A percentile compares a stretch with the other conserved stretches of the same genome.
Conservation (phyloP, 2,329 filamentous ascomycete genomes). For the Clonostachys sp. region DNA sequence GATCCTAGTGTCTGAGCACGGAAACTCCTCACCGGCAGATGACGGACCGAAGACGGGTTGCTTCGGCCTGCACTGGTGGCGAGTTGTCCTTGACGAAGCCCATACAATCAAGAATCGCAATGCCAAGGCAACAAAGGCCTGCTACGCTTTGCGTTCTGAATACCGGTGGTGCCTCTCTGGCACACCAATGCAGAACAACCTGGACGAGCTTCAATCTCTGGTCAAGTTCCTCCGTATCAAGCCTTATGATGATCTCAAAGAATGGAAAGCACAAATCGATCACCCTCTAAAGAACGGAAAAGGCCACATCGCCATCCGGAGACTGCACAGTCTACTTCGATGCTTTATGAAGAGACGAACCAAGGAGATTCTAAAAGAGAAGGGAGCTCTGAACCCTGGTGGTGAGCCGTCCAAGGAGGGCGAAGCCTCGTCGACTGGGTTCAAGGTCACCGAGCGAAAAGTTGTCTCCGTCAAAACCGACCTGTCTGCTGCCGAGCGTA, state of each 20-base stretch:
- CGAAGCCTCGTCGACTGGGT: constrained; percentile 55
- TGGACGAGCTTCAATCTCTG: constrained; percentile 91
- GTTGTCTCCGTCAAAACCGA: constrained; percentile 75
- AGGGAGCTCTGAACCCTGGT: constrained; percentile 74
- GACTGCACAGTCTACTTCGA: constrained; percentile 78
- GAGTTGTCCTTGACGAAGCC: constrained; percentile 91
- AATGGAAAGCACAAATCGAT: constrained; percentile 92
- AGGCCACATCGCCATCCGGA: constrained; percentile 81
- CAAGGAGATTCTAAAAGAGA: constrained; percentile 91
- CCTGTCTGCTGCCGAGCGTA: constrained; percentile 74
- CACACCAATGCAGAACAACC: constrained; percentile 96
- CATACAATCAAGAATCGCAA: constrained; percentile 99
- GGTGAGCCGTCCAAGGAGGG: constrained; percentile 55
- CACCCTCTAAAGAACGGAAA: constrained; percentile 84
- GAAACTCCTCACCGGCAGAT: constrained; percentile 56
- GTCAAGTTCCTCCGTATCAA: constrained; percentile 90
- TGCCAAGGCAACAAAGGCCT: constrained; percentile 90
- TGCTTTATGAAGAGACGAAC: constrained; percentile 99
- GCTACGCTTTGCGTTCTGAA: constrained; percentile 76
- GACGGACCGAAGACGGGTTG: constrained; percentile 71
- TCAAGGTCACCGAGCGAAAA: constrained; percentile 89
- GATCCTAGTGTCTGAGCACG: constrained; percentile 87
- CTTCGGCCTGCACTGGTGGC: constrained; percentile 92
- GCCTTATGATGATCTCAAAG: constrained; percentile 79
- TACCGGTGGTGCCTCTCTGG: constrained; percentile 96